A percentile compares a stretch with the other conserved stretches of the same genome.
phyloP scores from a whole-genome alignment of 441 rosid genomes.

The Hura crepitans region DNA sequence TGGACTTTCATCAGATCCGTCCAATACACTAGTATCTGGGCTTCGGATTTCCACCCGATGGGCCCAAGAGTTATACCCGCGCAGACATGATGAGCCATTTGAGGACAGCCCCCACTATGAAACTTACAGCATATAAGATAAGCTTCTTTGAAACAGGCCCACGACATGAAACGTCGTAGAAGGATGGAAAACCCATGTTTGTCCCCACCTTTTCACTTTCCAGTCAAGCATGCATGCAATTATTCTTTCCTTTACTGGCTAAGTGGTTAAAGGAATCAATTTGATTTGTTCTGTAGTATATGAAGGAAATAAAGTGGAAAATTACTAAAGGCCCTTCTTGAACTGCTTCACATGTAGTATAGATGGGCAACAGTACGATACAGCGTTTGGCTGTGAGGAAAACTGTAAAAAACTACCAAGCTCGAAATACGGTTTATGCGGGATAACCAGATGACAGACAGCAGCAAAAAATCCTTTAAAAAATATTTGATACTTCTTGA shows the following conservation, averaged over 20 bases:
- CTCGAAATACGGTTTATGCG: neutral
- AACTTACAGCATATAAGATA: neutral
- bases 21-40: neutral
- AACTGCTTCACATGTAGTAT: neutral
- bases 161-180: neutral
- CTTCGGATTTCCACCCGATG: neutral
- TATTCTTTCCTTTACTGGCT: neutral
- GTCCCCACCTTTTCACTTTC: neutral
- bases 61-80: neutral
- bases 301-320: no score
- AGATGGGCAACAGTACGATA: neutral
- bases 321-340: neutral
- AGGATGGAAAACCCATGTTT: neutral
- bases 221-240: neutral
- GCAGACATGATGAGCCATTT: neutral
- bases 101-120: neutral
- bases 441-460: no score
- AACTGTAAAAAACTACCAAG: neutral
- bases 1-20: no score
- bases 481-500: neutral
- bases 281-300: no score
- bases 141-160: constrained; percentile 10
- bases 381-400: neutral
- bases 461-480: neutral
- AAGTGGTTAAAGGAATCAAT: neutral